Evolutionary conservation across 371 early-diverging fungal genomes (phyloP).

Genomic region (Mortierella sp.): DNA sequence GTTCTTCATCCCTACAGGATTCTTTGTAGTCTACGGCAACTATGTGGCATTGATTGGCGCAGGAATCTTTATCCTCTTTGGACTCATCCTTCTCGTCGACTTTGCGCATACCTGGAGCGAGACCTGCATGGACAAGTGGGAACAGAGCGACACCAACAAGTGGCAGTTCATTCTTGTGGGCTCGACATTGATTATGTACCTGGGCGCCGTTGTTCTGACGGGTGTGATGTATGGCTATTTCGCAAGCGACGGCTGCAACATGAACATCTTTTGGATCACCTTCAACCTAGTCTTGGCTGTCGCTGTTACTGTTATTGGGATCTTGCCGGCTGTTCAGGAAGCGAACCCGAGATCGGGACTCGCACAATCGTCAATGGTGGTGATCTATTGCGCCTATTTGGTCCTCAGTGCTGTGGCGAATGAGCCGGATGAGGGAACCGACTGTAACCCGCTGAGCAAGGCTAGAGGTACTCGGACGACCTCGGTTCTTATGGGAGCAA

Average conservation of each 20-base stretch:
- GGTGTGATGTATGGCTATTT: constrained; percentile 87
- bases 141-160: constrained; percentile 75
- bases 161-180: constrained; percentile 86
- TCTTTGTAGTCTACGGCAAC: constrained; percentile 90
- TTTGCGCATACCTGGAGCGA: constrained; percentile 95
- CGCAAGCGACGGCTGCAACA: constrained; percentile 79
- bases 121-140: constrained; percentile 87
- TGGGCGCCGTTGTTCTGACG: constrained; percentile 78
- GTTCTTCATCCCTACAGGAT: constrained; percentile 94
- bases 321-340: constrained; percentile 91
- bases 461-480: constrained; percentile 85
- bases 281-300: constrained; percentile 87
- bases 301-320: constrained; percentile 74
- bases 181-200: constrained; percentile 74
- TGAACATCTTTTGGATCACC: constrained; percentile 94
- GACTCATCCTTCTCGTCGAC: constrained; percentile 91
- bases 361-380: constrained; percentile 95
- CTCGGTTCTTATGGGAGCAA: constrained; percentile 86
- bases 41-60: constrained; percentile 92
- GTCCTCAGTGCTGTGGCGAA: constrained; percentile 89
- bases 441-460: constrained; percentile 89
- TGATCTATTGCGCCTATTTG: constrained; percentile 92
- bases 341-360: constrained; percentile 92
- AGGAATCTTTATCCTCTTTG: constrained; percentile 90
- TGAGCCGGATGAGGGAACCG: constrained; percentile 70